These are phyloP conservation scores for Paraconiothyrium brasiliense DNA, from an alignment of 2,329 filamentous ascomycete genomes.

Conservation along the genomic window DNA sequence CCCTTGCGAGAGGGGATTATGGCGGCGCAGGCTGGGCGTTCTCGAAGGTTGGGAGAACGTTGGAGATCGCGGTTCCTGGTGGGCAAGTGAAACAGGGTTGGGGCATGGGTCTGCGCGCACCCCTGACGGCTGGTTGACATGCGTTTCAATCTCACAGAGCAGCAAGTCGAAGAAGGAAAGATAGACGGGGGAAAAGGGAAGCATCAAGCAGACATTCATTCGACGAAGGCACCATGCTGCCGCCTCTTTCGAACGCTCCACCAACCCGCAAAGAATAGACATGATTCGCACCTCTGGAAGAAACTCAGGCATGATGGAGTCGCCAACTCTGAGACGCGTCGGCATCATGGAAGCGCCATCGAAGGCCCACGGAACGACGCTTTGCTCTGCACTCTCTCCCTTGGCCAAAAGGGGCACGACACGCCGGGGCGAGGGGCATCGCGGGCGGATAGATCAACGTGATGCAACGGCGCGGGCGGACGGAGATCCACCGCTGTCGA, in stretches of 20 bases:
- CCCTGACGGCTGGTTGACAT: not conserved
- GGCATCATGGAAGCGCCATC: constrained; percentile 7
- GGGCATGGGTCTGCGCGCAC: constrained; percentile 7
- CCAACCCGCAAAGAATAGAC: not conserved
- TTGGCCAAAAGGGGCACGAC: constrained; percentile 9
- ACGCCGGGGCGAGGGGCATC: not conserved
- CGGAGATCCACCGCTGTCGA: constrained; percentile 18
- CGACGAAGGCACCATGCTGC: too few relatives aligned
- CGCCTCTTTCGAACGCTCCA: not conserved
- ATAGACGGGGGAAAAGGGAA: not conserved
- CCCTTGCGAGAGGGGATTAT: constrained; percentile 1
- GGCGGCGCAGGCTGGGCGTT: not conserved
- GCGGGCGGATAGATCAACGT: constrained; percentile 14
- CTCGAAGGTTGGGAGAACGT: constrained; percentile 7
- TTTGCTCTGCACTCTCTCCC: not conserved
- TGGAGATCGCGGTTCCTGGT: constrained; percentile 2
- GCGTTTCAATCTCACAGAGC: not conserved
- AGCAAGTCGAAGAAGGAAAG: not conserved
- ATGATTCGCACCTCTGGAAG: not conserved
- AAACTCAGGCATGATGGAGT: not conserved
- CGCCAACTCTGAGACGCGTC: constrained; percentile 1
- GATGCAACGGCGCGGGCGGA: constrained; percentile 11
- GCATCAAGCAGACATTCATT: not conserved
- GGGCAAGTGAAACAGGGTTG: constrained; percentile 1
- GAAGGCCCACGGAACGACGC: constrained; percentile 9